Base-by-base conservation (phyloP, 257 asterid species). In the Pogostemon cablin region DNA sequence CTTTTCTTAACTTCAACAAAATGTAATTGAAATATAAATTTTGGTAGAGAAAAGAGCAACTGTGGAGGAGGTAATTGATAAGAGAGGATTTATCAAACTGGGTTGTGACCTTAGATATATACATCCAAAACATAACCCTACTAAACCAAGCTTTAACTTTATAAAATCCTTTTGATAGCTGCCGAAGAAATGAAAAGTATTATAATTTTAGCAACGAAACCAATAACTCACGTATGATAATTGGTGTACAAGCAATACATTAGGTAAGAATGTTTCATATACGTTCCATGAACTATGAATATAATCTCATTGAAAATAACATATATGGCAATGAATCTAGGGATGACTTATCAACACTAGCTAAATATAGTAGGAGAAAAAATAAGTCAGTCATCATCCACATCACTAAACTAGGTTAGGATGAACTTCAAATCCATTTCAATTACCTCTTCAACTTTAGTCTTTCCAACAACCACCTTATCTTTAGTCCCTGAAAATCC, bases 401-500 rank as follows among this genome's bases (percentile, higher is more conserved):
- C 44, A 11, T 42, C 7, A 57, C 67, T 9, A 66, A 71, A 39
- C 60, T 32, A 61, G 39, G 6, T 3, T 37, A 9, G 55, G 49
- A 68, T 7, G 41, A 32, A 38, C 17, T 38, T 62, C 73, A 8
- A 46, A 71, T 4, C 58, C 48, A 32, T 38, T 41, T 6, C 11
- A 49, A 62, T 73, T 80, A 90, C 98, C 98, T 93, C 96, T 85
- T 86, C 96, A 58, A 88, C 97, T 84, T 87, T 93, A 6, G 79
- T 83, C 85, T 90, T 90, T 72, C 97, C 98, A 68, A 88, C 90
- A 34, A 69, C 78, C 74, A 93, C 93, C 84, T 90, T 90, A 63
- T 93, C 98, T 80, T 93, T 93, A 3, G 98, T 93, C 87, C 81
- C 98, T 0, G 96, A 82, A 56, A 90, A 75, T 7, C 98, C 98